phyloP scores from a whole-genome alignment of 2,329 filamentous ascomycete species.

The Fusarium sp. region DNA sequence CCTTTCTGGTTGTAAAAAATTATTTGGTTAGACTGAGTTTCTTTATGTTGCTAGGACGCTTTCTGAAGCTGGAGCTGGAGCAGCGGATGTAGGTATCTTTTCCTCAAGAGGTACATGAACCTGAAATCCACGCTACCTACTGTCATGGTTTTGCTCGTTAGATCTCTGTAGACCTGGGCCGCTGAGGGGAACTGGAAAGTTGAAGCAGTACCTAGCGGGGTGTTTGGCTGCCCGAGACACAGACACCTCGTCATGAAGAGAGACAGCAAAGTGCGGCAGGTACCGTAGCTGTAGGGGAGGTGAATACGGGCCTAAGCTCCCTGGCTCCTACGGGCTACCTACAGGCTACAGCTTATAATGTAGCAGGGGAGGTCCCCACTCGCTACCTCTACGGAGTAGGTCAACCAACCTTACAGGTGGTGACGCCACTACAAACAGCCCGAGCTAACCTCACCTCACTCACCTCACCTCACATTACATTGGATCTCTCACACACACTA shows the following conservation, averaged over 20 bases:
- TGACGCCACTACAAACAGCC: slow-evolving; percentile 41
- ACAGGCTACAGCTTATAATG: not conserved
- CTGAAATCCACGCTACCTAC: slow-evolving; percentile 46
- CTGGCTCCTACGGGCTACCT: slow-evolving; percentile 1
- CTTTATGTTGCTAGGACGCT: slow-evolving; percentile 15
- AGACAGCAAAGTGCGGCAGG: slow-evolving; percentile 25
- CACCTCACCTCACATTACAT: slow-evolving; percentile 24
- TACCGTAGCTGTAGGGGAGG: slow-evolving; percentile 23
- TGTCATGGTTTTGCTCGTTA: slow-evolving; percentile 13
- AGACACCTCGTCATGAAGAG: slow-evolving; percentile 12
- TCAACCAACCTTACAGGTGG: not conserved
- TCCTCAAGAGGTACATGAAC: slow-evolving; percentile 36
- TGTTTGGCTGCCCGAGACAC: slow-evolving; percentile 11
- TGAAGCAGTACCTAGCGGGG: slow-evolving; percentile 38
- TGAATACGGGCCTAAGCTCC: slow-evolving; percentile 28
- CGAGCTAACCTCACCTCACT: slow-evolving; percentile 30
- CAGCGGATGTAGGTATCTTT: slow-evolving; percentile 48
- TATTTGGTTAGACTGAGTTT: not conserved
- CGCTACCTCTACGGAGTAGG: too few species aligned
- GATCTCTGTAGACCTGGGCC: slow-evolving; percentile 6
- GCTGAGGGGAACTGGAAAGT: slow-evolving; percentile 41
- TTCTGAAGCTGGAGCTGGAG: slow-evolving; percentile 7
- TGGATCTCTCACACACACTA: slow-evolving; percentile 18
- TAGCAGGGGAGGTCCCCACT: slow-evolving; percentile 15
- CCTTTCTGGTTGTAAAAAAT: too few species aligned